Percentiles rank a stretch among this genome's conserved stretches.
phyloP scores from a whole-genome alignment of 441 rosid genomes.

The Mallotus japonicus region DNA sequence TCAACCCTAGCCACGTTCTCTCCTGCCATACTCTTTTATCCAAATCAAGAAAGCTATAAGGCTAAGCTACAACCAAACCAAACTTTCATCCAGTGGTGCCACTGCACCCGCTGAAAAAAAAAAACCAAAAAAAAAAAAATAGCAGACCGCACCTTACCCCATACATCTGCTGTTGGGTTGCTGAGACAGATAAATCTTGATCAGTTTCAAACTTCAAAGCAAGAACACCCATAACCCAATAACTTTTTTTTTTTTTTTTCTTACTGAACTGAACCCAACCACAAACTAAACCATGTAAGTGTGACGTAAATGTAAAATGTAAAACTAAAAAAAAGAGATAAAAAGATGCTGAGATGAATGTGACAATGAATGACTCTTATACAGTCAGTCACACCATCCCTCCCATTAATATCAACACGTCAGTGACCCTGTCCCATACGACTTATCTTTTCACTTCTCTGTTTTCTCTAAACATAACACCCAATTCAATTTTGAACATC shows the following conservation, averaged over 20 bases:
- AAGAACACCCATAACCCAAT: not conserved
- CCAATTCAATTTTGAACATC: too few species aligned
- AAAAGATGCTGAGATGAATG: not conserved
- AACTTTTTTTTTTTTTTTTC: not conserved
- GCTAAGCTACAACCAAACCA: conserved; percentile 12
- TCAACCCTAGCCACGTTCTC: conserved; percentile 37
- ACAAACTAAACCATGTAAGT: too few species aligned
- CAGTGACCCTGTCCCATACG: not conserved
- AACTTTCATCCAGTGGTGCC: not conserved
- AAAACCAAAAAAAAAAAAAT: not conserved
- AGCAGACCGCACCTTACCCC: conserved; percentile 4
- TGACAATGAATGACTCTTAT: not conserved
- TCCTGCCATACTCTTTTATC: conserved; percentile 31
- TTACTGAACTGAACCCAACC: not conserved
- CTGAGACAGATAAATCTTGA: not conserved
- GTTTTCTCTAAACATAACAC: too few species aligned
- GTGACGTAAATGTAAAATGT: too few species aligned
- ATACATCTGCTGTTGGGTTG: not conserved
- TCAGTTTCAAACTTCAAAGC: conserved; percentile 33
- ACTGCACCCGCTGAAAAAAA: not conserved
- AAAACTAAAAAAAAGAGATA: not conserved
- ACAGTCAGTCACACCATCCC: not conserved
- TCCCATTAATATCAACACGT: not conserved
- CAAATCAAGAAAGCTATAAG: conserved; percentile 13
- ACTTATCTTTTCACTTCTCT: not conserved